Evolutionary conservation across 345 rosid genomes (phyloP).

Genomic region (Raphanus raphanistrum): DNA sequence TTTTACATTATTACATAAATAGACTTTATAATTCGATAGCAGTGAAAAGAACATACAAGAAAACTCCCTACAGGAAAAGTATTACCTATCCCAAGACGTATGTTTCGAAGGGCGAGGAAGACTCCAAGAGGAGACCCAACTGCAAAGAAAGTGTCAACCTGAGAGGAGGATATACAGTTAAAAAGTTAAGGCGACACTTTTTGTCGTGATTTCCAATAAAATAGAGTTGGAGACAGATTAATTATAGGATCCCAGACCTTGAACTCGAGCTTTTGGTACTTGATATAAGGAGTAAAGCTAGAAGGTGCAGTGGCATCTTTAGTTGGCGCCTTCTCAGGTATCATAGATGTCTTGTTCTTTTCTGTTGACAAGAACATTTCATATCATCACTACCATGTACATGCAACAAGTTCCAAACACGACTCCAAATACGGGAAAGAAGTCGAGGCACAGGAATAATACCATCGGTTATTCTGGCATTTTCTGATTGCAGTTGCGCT

Average conservation of each 20-base stretch:
- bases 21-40: neutral
- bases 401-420: neutral
- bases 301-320: slow-evolving; percentile 41
- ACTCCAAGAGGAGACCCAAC: slow-evolving; percentile 99
- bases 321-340: slow-evolving; percentile 36
- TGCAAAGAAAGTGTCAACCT: slow-evolving; percentile 98
- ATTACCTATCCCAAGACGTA: slow-evolving; percentile 88
- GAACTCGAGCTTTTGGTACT: slow-evolving; percentile 89
- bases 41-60: neutral
- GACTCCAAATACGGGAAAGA: neutral
- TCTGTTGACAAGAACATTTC: slow-evolving; percentile 41
- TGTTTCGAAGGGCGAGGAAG: slow-evolving; percentile 89
- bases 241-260: slow-evolving; percentile 47
- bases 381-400: slow-evolving; percentile 21
- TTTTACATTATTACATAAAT: neutral
- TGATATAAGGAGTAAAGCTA: slow-evolving; percentile 77
- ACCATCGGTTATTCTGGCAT: slow-evolving; percentile 34
- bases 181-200: neutral
- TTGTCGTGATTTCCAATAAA: neutral
- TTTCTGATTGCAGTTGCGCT: slow-evolving; percentile 56
- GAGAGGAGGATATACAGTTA: slow-evolving; percentile 20
- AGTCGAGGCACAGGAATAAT: slow-evolving; percentile 21
- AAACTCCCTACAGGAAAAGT: slow-evolving; percentile 3
- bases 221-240: neutral
- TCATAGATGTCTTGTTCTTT: slow-evolving; percentile 37